A percentile compares a stretch with the other conserved stretches of the same genome.
phyloP scores from a whole-genome alignment of 345 rosid species.

The Citrus sp. region DNA sequence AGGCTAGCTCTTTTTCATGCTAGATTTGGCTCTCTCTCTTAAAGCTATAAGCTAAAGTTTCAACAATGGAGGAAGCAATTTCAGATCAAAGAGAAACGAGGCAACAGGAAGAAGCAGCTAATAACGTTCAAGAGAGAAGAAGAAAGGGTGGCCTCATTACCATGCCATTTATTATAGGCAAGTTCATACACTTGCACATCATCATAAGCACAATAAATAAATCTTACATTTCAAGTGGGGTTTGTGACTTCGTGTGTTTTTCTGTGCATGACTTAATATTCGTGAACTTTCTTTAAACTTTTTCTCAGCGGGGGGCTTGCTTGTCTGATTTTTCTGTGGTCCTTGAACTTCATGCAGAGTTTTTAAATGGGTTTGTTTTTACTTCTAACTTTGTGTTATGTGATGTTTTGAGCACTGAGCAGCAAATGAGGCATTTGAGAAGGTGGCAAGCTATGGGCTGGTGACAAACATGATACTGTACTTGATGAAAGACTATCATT shows the following conservation, averaged over 20 bases:
- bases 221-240: neutral
- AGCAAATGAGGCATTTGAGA: constrained; percentile 84
- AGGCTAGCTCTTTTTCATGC: constrained; percentile 6
- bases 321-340: neutral
- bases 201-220: neutral
- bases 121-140: constrained; percentile 4
- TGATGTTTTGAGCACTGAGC: neutral
- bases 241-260: neutral
- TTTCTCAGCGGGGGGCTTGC: neutral
- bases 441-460: constrained; percentile 77
- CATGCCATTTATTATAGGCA: constrained; percentile 81
- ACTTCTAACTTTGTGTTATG: neutral
- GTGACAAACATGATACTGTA: constrained; percentile 67
- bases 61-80: constrained; percentile 28
- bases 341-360: neutral
- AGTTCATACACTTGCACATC: neutral
- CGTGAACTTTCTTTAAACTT: too few species aligned
- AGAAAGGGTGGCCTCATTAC: constrained; percentile 72
- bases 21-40: constrained; percentile 16
- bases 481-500: constrained; percentile 46
- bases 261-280: neutral
- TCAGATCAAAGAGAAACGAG: constrained; percentile 24
- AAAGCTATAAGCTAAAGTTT: neutral
- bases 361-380: neutral
- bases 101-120: constrained; percentile 8